Evolutionary conservation across 23 red algal species (phyloP).

Genomic region (Gracilariopsis chorda): DNA sequence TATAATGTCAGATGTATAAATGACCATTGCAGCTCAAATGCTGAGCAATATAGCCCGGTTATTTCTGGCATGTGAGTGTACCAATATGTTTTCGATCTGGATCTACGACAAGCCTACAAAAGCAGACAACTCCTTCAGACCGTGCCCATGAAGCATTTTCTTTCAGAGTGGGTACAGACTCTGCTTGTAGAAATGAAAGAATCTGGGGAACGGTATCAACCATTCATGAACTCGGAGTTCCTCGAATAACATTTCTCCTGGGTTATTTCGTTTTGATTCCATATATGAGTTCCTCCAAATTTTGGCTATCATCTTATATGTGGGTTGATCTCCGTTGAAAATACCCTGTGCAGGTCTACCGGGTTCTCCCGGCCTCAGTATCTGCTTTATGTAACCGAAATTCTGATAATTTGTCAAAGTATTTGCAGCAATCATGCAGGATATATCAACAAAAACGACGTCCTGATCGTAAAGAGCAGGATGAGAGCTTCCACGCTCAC

Average conservation of each 20-base stretch:
- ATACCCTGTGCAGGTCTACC: neutral
- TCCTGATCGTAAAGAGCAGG: neutral
- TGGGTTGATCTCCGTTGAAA: neutral
- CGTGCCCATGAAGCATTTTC: neutral
- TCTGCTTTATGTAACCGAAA: neutral
- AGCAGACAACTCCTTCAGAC: neutral
- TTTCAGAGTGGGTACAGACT: constrained; percentile 12
- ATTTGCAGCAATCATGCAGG: constrained; percentile 4
- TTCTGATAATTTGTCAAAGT: neutral
- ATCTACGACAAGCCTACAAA: neutral
- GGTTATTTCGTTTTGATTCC: neutral
- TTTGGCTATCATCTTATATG: constrained; percentile 11
- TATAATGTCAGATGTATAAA: neutral
- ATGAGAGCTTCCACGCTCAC: neutral
- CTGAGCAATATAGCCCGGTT: neutral
- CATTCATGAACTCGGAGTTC: neutral
- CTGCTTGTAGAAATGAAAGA: constrained; percentile 9
- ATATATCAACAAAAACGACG: neutral
- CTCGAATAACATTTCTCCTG: neutral
- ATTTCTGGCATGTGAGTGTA: neutral
- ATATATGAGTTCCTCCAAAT: neutral
- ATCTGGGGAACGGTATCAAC: neutral
- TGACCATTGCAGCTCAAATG: neutral
- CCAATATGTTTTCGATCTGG: neutral
- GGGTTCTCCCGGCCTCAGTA: neutral